Conservation (phyloP, 192 early-diverging fungal species). For the Gaertneriomyces sp. region DNA sequence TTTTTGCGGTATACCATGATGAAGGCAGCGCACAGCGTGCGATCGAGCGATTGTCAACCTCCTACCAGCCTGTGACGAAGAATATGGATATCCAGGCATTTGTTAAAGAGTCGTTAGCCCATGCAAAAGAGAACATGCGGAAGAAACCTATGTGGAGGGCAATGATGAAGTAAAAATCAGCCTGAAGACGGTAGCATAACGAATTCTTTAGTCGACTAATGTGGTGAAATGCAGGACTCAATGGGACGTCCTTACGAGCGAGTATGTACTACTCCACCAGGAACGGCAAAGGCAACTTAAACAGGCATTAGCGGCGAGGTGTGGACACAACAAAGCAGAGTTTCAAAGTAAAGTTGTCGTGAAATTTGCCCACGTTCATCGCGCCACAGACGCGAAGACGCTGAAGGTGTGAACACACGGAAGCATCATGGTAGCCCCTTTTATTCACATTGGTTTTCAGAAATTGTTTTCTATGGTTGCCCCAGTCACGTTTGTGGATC, state of each 20-base stretch:
- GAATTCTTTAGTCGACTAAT: too few species aligned
- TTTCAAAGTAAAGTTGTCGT: conserved; percentile 28
- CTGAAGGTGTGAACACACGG: conserved; percentile 18
- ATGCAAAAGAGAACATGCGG: too few species aligned
- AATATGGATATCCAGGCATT: too few species aligned
- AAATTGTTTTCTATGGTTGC: conserved; percentile 36
- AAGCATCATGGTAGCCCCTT: neutral
- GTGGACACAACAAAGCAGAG: conserved; percentile 10
- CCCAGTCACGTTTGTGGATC: conserved; percentile 35
- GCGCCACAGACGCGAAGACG: conserved; percentile 16
- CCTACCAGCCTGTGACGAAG: too few species aligned
- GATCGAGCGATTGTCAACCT: too few species aligned
- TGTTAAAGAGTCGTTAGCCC: too few species aligned
- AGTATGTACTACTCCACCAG: conserved; percentile 20
- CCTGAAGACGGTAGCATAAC: too few species aligned
- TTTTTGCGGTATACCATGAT: too few species aligned
- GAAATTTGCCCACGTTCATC: conserved; percentile 23
- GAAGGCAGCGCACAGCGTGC: too few species aligned
- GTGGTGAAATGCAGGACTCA: neutral
- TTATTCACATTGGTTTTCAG: neutral
- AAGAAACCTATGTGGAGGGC: too few species aligned
- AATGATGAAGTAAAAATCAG: too few species aligned
- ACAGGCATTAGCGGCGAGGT: neutral
- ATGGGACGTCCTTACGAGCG: conserved; percentile 22
- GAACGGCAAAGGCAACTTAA: conserved; percentile 4